Base-by-base conservation (phyloP, 2,329 filamentous ascomycete genomes). In the Mollisiaceae sp. region DNA sequence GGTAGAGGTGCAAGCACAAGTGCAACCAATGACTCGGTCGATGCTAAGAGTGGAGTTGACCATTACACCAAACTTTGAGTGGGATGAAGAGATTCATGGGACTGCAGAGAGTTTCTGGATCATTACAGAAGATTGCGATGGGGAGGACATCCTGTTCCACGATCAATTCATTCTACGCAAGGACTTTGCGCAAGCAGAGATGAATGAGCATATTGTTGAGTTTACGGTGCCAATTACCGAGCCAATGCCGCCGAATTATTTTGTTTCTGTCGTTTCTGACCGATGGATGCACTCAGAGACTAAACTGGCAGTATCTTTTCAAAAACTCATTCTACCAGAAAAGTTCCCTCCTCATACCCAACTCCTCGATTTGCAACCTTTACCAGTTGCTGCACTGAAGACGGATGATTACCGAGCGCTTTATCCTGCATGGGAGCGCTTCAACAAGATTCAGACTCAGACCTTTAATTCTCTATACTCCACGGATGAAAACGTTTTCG, bases 241-340 rank as follows among this genome's bases (percentile, higher is more conserved):
- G 72, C 96, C 96, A 0, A 97, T 98, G 91, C 95, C 95, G 15
- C 95, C 96, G 0, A 97, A 99, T 78, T 99, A 99, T 81, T 99
- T 99, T 80, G 93, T 99, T 73, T 95, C 93, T 0, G 87, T 99
- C 45, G 81, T 97, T 22, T 98, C 94, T 3, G 95, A 99, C 78
- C 86, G 95, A 71, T 99, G 95, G 95, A 97, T 99, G 93, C 93
- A 97, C 76, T 93, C 94, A 0, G 94, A 99, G 80, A 97, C 94
- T 1, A 93, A 94, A 76, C 82, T 99, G 62, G 91, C 94, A 0
- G 91, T 99, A 1, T 94, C 94, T 0, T 98, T 99, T 81, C 91
- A 97, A 77, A 97, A 97, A 77, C 84, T 99, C 35, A 91, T 97
- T 52, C 84, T 99, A 5, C 95, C 95, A 0, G 94, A 97, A 77